Evolutionary conservation across 163 green algal species (phyloP), one percentile per base, ranked within the genome.

Genomic region (Coccomyxa subellipsoidea): DNA sequence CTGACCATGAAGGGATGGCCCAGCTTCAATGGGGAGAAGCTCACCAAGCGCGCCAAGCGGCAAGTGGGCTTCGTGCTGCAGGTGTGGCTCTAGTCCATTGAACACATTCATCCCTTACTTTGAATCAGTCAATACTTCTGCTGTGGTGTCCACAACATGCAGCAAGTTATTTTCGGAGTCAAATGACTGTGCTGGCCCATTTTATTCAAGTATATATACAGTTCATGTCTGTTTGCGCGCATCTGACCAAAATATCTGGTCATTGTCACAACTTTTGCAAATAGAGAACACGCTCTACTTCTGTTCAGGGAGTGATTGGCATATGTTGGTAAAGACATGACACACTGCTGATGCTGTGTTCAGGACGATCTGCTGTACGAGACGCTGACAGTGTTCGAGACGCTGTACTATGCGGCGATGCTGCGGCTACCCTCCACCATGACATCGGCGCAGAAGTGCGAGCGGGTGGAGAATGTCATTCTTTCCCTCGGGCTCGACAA

Each of bases 351-450:
- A n/a, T n/a, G n/a, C n/a, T n/a, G n/a, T n/a, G n/a, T 40, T 73
- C 94, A 96, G 87, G 93, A 98, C 77, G 95, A 98, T 84, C 84
- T 96, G 38, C 86, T 98, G 15, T 94, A 94, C 81, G 89, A 92
- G 72, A 88, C 86, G 1, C 87, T 98, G 39, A 98, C 94, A 0
- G 95, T 98, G 25, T 87, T 91, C 23, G 96, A 99, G 90, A 98
- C 92, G 34, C 92, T 99, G 70, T 85, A 90, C 77, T 99, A 95
- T 85, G 93, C 96, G 0, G 96, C 96, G 0, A 87, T 94, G 83
- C 91, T 99, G 84, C 91, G 95, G 32, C 92, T 98, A 83, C 94
- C 96, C 0, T 80, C 85, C 25, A 79, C 72, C 29, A 95, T 96
- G 92, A 81, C 69, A 23, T 77, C 81, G 25, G 79, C 77, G 15